A percentile compares a stretch with the other conserved stretches of the same genome.
Evolutionary conservation across 2,329 filamentous ascomycete genomes (phyloP).

Genomic region (Alternaria rosae): DNA sequence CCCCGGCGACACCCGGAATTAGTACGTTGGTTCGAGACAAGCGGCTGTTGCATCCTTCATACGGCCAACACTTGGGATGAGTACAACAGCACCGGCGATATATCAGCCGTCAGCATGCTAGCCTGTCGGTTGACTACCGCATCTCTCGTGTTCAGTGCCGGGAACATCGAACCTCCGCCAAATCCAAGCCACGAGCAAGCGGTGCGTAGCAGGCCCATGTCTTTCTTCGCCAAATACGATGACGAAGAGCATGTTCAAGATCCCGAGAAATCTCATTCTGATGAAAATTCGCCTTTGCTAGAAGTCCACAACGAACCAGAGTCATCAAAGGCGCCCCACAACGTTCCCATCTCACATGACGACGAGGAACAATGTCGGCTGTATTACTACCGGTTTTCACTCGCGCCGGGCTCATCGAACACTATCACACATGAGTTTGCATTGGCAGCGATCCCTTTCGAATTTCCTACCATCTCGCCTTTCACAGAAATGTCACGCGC

Average conservation of each 20-base stretch:
- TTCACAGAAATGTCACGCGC: constrained; percentile 64
- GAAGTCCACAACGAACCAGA: constrained; percentile 5
- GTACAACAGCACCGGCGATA: constrained; percentile 36
- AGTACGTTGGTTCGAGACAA: constrained; percentile 72
- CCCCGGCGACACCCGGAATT: constrained; percentile 65
- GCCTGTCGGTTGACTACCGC: constrained; percentile 72
- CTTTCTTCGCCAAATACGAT: constrained; percentile 58
- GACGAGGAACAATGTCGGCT: constrained; percentile 73
- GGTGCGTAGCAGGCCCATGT: constrained; percentile 45
- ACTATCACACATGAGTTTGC: constrained; percentile 69
- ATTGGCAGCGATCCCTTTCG: constrained; percentile 69
- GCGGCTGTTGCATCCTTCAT: constrained; percentile 74
- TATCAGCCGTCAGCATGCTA: constrained; percentile 66
- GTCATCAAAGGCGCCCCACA: constrained; percentile 16
- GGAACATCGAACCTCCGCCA: constrained; percentile 65
- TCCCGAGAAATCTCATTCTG: constrained; percentile 33
- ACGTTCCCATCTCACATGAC: constrained; percentile 35
- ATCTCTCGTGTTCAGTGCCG: constrained; percentile 69
- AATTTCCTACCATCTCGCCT: constrained; percentile 69
- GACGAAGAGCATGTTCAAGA: constrained; percentile 36
- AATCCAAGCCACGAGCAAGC: constrained; percentile 24
- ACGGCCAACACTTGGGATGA: constrained; percentile 76
- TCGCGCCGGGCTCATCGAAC: constrained; percentile 46
- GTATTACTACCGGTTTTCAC: constrained; percentile 71
- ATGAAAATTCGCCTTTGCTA: constrained; percentile 37